A percentile compares a stretch with the other conserved stretches of the same genome.
Evolutionary conservation across 106 monocot genomes (phyloP).

Genomic region (Vanilla planifolia): DNA sequence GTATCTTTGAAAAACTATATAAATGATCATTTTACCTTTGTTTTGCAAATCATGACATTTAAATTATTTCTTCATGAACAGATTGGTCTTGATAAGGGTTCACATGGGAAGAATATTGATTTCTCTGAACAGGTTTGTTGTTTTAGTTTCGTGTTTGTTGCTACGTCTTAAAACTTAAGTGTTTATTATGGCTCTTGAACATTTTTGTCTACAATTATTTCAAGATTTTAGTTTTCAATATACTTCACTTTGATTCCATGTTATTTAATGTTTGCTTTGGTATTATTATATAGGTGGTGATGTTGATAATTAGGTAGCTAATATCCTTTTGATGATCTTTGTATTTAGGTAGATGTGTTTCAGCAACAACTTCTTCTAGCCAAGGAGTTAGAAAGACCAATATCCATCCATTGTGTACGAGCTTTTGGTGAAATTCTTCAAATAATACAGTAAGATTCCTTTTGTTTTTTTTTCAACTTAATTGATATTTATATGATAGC

Average conservation of each 20-base stretch:
- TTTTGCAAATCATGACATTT: background rate
- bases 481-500: background rate
- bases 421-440: conserved; percentile 85
- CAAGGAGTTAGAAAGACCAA: conserved; percentile 69
- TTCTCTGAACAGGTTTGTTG: conserved; percentile 63
- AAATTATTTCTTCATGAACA: conserved; percentile 17
- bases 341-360: conserved; percentile 68
- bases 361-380: conserved; percentile 68
- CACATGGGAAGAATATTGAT: conserved; percentile 72
- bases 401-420: conserved; percentile 84
- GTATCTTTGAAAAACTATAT: background rate
- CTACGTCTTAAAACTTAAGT: background rate
- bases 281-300: no score
- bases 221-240: no score
- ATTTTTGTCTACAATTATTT: background rate
- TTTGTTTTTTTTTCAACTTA: background rate
- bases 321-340: conserved; percentile 1
- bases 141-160: background rate
- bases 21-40: background rate
- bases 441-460: conserved; percentile 57
- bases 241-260: background rate
- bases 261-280: no score
- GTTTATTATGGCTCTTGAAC: background rate
- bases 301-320: no score
- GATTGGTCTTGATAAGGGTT: conserved; percentile 95